Evolutionary conservation across 2,329 filamentous ascomycete species (phyloP), one percentile per base, ranked within the genome.

Genomic region (Penicillium expansum): DNA sequence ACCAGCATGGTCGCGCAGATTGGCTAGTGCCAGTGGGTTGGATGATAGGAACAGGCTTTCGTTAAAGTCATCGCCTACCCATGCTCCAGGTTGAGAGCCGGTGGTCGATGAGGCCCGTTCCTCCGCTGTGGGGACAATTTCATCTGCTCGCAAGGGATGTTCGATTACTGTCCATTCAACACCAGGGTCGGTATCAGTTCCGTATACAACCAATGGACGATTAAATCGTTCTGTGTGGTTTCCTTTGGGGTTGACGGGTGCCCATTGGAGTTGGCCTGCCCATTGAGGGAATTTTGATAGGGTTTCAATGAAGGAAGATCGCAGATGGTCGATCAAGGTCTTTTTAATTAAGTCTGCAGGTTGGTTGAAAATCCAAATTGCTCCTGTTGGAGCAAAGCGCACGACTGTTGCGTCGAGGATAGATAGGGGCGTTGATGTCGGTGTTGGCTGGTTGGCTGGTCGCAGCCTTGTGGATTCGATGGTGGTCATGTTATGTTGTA

Each of bases 221-320:
- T 61, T 59, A 35, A 57, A 59, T 2, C 59, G 45, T 14, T 59
- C 48, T 9, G 49, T 48, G 53, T 59, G 52, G 8, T 4, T 11
- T 30, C 52, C 59, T 10, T 30, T 18, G 8, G 33, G 37, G 16
- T 32, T 44, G n/a, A 54, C 22, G 13, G 52, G 49, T 30, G 56
- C 48, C 58, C 58, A 60, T 49, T 60, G 56, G 5, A 60, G 38
- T 44, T 61, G 59, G 35, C 52, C 59, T 29, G 59, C 49, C 56
- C 56, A 59, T 24, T 59, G 52, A 6, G 59, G 57, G 22, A 59
- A 59, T 24, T 35, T 42, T n/a, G 42, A 47, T 14, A 58, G 37
- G 11, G 42, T 56, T 18, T 44, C 32, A 16, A 37, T 47, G 13
- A 58, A 52, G 2, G 56, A 56, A 11, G 7, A 22, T 7, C 47